phyloP scores from a whole-genome alignment of 2,329 filamentous ascomycete genomes.

The Nigrospora oryzae region DNA sequence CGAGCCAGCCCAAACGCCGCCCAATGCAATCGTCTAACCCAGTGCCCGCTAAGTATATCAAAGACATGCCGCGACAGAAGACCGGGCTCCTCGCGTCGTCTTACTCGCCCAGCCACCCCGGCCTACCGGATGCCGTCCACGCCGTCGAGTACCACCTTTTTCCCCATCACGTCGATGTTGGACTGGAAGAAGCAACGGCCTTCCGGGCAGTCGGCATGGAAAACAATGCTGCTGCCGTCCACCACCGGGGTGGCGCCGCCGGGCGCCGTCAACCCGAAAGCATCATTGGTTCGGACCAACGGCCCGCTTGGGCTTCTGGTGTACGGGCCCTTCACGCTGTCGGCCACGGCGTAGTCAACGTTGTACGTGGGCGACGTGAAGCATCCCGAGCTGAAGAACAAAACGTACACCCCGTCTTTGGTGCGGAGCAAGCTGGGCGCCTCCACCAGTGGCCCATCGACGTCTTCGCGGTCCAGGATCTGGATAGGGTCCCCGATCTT shows the following conservation, averaged over 20 bases:
- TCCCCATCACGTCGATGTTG: slow-evolving; percentile 12
- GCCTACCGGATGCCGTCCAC: slow-evolving; percentile 3
- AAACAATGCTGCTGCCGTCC: slow-evolving; percentile 21
- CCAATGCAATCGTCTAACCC: neutral
- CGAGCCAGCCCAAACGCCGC: neutral
- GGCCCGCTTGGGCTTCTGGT: slow-evolving; percentile 15
- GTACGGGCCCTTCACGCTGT: slow-evolving; percentile 27
- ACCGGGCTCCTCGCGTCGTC: too few relatives aligned
- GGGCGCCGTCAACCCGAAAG: slow-evolving; percentile 27
- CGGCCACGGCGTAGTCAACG: slow-evolving; percentile 48
- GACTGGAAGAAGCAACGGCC: slow-evolving; percentile 28
- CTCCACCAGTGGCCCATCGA: slow-evolving; percentile 50
- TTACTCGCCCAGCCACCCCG: too few relatives aligned
- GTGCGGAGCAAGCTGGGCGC: slow-evolving; percentile 45
- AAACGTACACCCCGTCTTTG: slow-evolving; percentile 40
- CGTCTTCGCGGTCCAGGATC: slow-evolving; percentile 33
- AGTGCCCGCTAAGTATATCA: too few relatives aligned
- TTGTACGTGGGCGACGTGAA: slow-evolving; percentile 46
- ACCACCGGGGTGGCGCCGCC: slow-evolving; percentile 28
- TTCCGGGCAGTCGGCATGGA: slow-evolving; percentile 26
- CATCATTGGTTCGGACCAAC: slow-evolving; percentile 25
- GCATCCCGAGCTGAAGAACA: slow-evolving; percentile 57
- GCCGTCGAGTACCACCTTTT: slow-evolving; percentile 9
- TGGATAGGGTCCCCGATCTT: slow-evolving; percentile 38
- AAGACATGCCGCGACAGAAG: too few relatives aligned